A percentile compares a stretch with the other conserved stretches of the same genome.
Evolutionary conservation across 2,329 filamentous ascomycete genomes (phyloP).

Genomic region (Fusarium sambucinum): DNA sequence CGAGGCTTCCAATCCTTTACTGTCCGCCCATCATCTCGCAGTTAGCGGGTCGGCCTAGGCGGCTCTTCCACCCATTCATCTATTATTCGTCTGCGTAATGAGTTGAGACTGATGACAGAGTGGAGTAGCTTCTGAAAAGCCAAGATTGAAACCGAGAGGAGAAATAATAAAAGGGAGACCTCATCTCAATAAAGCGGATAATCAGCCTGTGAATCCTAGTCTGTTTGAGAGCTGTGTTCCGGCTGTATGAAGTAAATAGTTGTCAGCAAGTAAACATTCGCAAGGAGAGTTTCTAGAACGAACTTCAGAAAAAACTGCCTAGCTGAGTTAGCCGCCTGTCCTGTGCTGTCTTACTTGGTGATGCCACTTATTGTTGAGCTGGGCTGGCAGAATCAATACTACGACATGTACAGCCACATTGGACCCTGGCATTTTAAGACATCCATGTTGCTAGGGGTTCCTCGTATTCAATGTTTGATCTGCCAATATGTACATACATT

Average conservation of each 20-base stretch:
- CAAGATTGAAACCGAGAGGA: conserved; percentile 27
- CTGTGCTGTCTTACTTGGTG: not conserved
- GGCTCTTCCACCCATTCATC: conserved; percentile 20
- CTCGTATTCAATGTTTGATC: conserved; percentile 40
- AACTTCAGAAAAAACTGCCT: conserved; percentile 1
- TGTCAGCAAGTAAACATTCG: not conserved
- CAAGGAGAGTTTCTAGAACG: not conserved
- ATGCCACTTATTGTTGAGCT: conserved; percentile 10
- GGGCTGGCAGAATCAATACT: conserved; percentile 13
- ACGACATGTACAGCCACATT: not conserved
- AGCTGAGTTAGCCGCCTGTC: conserved; percentile 7
- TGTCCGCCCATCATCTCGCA: not conserved
- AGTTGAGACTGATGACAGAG: conserved; percentile 31
- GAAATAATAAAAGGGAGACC: conserved; percentile 16
- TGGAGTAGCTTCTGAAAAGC: conserved; percentile 23
- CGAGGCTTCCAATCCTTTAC: conserved; percentile 25
- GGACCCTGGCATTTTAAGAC: conserved; percentile 29
- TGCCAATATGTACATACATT: conserved; percentile 20
- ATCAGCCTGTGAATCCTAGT: conserved; percentile 17
- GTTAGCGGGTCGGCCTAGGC: conserved; percentile 34
- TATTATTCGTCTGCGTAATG: conserved; percentile 8
- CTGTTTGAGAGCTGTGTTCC: conserved; percentile 22
- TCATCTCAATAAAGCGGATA: conserved; percentile 34
- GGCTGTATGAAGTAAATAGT: conserved; percentile 13
- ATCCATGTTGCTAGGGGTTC: conserved; percentile 11